Percentiles rank a stretch among this genome's conserved stretches.
Evolutionary conservation across 2,329 filamentous ascomycete genomes (phyloP).

Genomic region (Chrysoporthe puriensis): DNA sequence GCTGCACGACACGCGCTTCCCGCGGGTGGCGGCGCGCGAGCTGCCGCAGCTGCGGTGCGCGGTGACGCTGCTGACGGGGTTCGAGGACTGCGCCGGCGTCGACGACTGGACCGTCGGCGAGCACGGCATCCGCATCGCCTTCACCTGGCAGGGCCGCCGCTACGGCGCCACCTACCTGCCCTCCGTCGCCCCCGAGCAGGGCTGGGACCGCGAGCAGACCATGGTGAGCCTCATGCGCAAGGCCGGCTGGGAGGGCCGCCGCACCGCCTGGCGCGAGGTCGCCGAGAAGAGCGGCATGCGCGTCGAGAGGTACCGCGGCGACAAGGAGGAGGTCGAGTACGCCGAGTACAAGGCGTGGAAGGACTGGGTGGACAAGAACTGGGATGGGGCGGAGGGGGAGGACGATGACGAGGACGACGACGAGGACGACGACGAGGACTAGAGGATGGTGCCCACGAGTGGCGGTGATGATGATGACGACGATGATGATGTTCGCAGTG

Average conservation of each 20-base stretch:
- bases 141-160: constrained; percentile 71
- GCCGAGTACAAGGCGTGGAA: constrained; percentile 79
- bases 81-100: constrained; percentile 73
- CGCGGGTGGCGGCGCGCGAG: constrained; percentile 56
- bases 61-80: constrained; percentile 84
- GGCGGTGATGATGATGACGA: neutral
- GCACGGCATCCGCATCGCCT: constrained; percentile 87
- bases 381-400: constrained; percentile 12
- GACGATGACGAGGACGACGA: neutral
- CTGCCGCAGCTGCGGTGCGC: constrained; percentile 64
- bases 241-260: constrained; percentile 86
- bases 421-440: neutral
- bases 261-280: constrained; percentile 78
- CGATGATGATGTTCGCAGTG: neutral
- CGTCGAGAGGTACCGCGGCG: constrained; percentile 84
- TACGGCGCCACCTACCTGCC: constrained; percentile 91
- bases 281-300: constrained; percentile 57
- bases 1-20: constrained; percentile 65
- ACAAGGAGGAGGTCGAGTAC: constrained; percentile 73
- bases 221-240: constrained; percentile 90
- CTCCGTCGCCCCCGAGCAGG: constrained; percentile 88
- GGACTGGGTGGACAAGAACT: constrained; percentile 63
- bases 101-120: constrained; percentile 86
- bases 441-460: neutral
- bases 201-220: constrained; percentile 93